Base-by-base conservation (phyloP, 2,329 filamentous ascomycete species). In the Hymenoscyphus linearis region DNA sequence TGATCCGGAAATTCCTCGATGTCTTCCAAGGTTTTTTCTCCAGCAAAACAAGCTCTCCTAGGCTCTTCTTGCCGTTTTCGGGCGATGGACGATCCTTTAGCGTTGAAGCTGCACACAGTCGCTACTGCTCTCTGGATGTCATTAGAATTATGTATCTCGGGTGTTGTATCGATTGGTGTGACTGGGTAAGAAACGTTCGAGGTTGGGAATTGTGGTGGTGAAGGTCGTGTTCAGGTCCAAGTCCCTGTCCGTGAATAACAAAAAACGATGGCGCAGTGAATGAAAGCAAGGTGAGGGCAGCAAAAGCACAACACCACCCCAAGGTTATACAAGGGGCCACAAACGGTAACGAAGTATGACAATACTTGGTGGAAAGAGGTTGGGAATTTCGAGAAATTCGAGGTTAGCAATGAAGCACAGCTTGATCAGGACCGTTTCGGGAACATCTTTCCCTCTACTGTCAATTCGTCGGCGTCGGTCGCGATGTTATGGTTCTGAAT, bases 401-500 rank as follows among this genome's bases (percentile, higher is more conserved):
- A 50, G 44, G 44, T 50, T 10, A 18, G 13, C n/a, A 10, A 25
- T 9, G 44, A 22, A 10, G 18, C 44, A 25, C 3, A 50, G 44
- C 44, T 34, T 4, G 16, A 54, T 54, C 27, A 22, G 27, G 22
- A 44, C 14, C 22, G 52, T 25, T 59, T 36, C 35, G 25, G 9
- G 27, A 18, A 5, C 52, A 22, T 44, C 18, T 50, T 50, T 50
- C 44, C 40, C 31, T 55, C 16, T 27, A 37, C n/a, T n/a, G n/a
- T n/a, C n/a, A 27, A 50, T 22, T 22, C 22, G 22, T 50, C 25
- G 13, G 18, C n/a, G 44, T 14, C 25, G 44, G 62, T 66, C 63
- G 67, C 67, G 65, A 69, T 70, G 68, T 70, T 70, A 63, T 69
- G 62, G 64, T 67, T 60, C 62, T 62, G 60, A 57, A 65, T 63